A percentile compares a stretch with the other conserved stretches of the same genome.
phyloP scores from a whole-genome alignment of 352 stramenopile species.

The Globisporangium carolinianum region DNA sequence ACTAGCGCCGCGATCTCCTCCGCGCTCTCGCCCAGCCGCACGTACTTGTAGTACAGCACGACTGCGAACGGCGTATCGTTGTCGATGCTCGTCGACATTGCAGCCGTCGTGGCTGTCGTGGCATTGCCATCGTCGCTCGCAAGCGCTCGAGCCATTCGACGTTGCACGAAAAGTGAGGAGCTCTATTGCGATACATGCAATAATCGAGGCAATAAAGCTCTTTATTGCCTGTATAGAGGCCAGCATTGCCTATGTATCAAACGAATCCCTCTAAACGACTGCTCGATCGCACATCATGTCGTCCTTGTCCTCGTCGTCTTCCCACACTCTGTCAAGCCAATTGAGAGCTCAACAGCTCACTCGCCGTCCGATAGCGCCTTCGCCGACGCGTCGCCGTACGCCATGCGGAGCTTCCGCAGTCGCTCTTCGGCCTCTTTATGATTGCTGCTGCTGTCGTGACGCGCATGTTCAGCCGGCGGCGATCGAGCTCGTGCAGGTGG shows the following conservation, averaged over 20 bases:
- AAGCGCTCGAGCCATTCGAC: too few relatives aligned
- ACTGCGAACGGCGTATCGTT: constrained; percentile 31
- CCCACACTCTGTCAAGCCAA: background rate
- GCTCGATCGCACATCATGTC: too few relatives aligned
- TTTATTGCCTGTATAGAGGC: too few relatives aligned
- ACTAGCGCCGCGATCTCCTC: constrained; percentile 31
- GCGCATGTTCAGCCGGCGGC: background rate
- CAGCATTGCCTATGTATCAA: too few relatives aligned
- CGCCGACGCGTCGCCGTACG: constrained; percentile 77
- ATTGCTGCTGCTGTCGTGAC: constrained; percentile 3
- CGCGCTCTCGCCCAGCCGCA: constrained; percentile 38
- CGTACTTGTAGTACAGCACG: constrained; percentile 85
- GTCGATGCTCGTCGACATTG: constrained; percentile 12
- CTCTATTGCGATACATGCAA: too few relatives aligned
- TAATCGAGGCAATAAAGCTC: too few relatives aligned
- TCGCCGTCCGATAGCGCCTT: constrained; percentile 18
- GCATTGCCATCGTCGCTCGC: too few relatives aligned
- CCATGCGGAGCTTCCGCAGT: constrained; percentile 59
- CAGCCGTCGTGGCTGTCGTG: too few relatives aligned
- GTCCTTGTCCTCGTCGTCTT: too few relatives aligned
- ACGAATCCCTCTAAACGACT: too few relatives aligned
- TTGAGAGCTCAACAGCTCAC: background rate
- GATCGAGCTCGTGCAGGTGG: constrained; percentile 8
- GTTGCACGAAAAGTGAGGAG: too few relatives aligned
- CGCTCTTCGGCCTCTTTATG: constrained; percentile 51